A percentile compares a stretch with the other conserved stretches of the same genome.
phyloP scores from a whole-genome alignment of 768 basidiomycete genomes.

The Tubosaeta sp. region DNA sequence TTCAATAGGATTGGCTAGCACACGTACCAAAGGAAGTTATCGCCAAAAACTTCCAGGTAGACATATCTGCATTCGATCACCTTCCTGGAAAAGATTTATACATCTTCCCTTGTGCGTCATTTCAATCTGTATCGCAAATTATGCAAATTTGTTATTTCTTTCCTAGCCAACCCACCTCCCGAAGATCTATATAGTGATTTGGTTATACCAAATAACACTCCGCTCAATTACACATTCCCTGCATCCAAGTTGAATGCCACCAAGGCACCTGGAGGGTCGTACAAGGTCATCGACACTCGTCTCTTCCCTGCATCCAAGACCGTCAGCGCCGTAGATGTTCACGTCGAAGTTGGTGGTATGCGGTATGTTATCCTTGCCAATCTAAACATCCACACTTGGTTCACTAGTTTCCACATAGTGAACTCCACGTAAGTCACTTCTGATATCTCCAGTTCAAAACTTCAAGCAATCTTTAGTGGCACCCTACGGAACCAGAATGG shows the following conservation, averaged over 20 bases:
- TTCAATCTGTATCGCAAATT: not conserved
- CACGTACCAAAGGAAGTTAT: slow-evolving; percentile 56
- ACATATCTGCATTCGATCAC: slow-evolving; percentile 46
- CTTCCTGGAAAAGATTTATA: slow-evolving; percentile 53
- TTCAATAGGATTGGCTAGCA: slow-evolving; percentile 57
- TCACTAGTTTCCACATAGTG: slow-evolving; percentile 24
- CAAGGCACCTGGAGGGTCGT: slow-evolving; percentile 48
- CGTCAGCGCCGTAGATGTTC: slow-evolving; percentile 54
- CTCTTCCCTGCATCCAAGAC: slow-evolving; percentile 51
- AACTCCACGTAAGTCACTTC: slow-evolving; percentile 39
- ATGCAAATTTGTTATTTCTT: not conserved
- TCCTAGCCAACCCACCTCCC: slow-evolving; percentile 39
- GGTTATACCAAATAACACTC: slow-evolving; percentile 46
- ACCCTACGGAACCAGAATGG: slow-evolving; percentile 49
- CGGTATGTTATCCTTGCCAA: slow-evolving; percentile 33
- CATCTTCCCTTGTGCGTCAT: slow-evolving; percentile 43
- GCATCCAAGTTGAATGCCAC: slow-evolving; percentile 45
- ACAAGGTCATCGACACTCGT: slow-evolving; percentile 56
- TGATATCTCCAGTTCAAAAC: not conserved
- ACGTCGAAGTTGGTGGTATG: slow-evolving; percentile 57
- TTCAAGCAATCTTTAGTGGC: slow-evolving; percentile 35
- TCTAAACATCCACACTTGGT: not conserved
- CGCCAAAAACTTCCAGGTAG: slow-evolving; percentile 59
- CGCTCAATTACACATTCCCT: slow-evolving; percentile 51
- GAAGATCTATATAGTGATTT: slow-evolving; percentile 39